Evolutionary conservation across 2,329 filamentous ascomycete species (phyloP), one percentile per base, ranked within the genome.

Genomic region (Ophiostoma ips): DNA sequence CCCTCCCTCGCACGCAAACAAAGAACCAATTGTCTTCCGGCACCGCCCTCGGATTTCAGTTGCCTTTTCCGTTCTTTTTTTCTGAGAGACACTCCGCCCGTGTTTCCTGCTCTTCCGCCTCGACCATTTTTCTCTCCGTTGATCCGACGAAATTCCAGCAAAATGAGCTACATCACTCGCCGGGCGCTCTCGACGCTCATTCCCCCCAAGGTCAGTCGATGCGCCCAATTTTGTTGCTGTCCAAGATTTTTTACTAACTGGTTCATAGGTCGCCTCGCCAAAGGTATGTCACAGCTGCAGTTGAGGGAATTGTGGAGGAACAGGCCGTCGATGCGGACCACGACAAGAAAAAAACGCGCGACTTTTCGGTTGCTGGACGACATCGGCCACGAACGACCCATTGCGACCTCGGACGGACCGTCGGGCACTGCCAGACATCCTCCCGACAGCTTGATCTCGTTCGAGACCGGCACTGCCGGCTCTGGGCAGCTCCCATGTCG

Each of bases 101-200:
- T 49, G 49, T 53, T 60, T 58, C 59, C 57, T 58, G 50, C 52
- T 54, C 56, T 28, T 28, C 24, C 24, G 24, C 24, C 24, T 16
- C 40, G 16, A 15, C 52, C 56, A 59, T 37, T 40, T 33, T 45
- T 36, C 28, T 46, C 35, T 30, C 51, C 48, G 33, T 46, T 40
- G 54, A 44, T 53, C 37, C 53, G 52, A 45, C 53, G 52, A 40
- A 53, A n/a, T 3, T 64, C 67, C 15, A 63, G 68, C 77, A 87
- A 73, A 71, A 95, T 95, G 89, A 95, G 87, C 78, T 92, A 82
- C 80, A 77, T 94, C 65, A 79, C 82, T 65, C 86, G 85, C 72
- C 83, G 89, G 73, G 85, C 80, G 77, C 84, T 95, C 66, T 96
- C 92, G 68, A 95, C 94, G 77, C 84, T 98, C 71, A 95, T 98